A percentile compares a stretch with the other conserved stretches of the same genome.
phyloP scores from a whole-genome alignment of 495 filamentous ascomycete species.

The Bacidia gigantensis region DNA sequence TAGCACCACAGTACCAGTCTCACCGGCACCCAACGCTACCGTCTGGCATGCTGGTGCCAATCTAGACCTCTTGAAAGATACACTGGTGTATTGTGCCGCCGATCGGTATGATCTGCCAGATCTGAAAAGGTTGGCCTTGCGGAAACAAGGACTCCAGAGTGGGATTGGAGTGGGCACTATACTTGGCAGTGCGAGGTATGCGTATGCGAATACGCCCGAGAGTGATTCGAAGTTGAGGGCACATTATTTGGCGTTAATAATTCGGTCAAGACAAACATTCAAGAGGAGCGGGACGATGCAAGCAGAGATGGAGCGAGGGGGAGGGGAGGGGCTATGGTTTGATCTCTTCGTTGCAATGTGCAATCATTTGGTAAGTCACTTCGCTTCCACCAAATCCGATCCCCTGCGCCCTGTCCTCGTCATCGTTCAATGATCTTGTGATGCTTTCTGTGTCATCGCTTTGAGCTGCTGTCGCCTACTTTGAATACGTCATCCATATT shows the following conservation, averaged over 20 bases:
- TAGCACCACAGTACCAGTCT: constrained; percentile 19
- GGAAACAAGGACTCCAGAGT: constrained; percentile 73
- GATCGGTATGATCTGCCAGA: constrained; percentile 68
- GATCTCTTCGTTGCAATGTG: constrained; percentile 87
- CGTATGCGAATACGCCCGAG: constrained; percentile 80
- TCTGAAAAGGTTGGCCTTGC: constrained; percentile 67
- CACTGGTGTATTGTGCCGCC: constrained; percentile 80
- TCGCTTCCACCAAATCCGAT: constrained; percentile 5
- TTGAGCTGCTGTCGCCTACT: not conserved
- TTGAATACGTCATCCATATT: not conserved
- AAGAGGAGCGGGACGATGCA: constrained; percentile 96
- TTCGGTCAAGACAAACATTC: constrained; percentile 70
- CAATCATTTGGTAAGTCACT: constrained; percentile 58
- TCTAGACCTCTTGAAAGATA: constrained; percentile 68
- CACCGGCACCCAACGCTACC: constrained; percentile 39
- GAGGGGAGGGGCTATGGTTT: constrained; percentile 63
- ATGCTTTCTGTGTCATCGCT: not conserved
- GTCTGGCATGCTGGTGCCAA: constrained; percentile 52
- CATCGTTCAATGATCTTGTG: constrained; percentile 4
- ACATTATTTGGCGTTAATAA: constrained; percentile 86
- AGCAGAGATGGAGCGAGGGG: constrained; percentile 78
- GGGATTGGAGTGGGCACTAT: constrained; percentile 78
- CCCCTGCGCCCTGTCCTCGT: too few species aligned
- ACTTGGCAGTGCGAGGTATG: constrained; percentile 66
- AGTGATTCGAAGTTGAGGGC: constrained; percentile 76